Base-by-base conservation (phyloP, 2,329 filamentous ascomycete genomes). In the Cyanodermella asteris region DNA sequence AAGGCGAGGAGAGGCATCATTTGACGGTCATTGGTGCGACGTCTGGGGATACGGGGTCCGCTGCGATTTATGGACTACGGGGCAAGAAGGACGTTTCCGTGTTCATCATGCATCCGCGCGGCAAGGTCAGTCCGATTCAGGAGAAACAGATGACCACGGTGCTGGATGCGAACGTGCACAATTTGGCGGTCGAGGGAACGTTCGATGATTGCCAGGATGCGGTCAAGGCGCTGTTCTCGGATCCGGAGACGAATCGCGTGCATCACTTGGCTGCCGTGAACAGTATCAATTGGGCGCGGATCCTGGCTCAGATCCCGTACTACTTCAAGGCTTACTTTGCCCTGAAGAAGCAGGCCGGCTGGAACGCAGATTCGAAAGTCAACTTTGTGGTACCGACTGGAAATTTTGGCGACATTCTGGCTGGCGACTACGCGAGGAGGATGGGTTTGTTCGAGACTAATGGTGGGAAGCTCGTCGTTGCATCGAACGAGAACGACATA, bases 91-190 rank as follows among this genome's bases (percentile, higher is more conserved):
- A 97, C 59, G 77, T 93, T 10, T 90, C 80, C 0, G 77, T 94
- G 26, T 87, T 91, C 55, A 94, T 97, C 44, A 63, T 94, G 40
- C 74, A 84, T 48, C 87, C 87, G 14, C 77, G 87, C 49, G 84
- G 81, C 6, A 26, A 32, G 27, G 74, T 94, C 33, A 81, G 73
- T 45, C 77, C 81, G 9, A 75, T 94, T 29, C 87, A 94, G 49
- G 80, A 94, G 50, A 75, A 77, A 4, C 87, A 94, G 54, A 94
- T 94, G 87, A 93, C 82, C 1, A 93, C 84, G 0, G 76, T 87
- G 15, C 56, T 80, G 20, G 87, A 94, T 46, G 54, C 64, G 30
- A 94, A 94, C 44, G 29, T 7, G 20, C 14, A 9, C 18, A 20
- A 22, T 3, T 8, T n/a, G 5, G 14, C 11, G 11, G 22, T 24